Evolutionary conservation across 2,329 filamentous ascomycete genomes (phyloP).

Genomic region (Leptosphaerulina australis): DNA sequence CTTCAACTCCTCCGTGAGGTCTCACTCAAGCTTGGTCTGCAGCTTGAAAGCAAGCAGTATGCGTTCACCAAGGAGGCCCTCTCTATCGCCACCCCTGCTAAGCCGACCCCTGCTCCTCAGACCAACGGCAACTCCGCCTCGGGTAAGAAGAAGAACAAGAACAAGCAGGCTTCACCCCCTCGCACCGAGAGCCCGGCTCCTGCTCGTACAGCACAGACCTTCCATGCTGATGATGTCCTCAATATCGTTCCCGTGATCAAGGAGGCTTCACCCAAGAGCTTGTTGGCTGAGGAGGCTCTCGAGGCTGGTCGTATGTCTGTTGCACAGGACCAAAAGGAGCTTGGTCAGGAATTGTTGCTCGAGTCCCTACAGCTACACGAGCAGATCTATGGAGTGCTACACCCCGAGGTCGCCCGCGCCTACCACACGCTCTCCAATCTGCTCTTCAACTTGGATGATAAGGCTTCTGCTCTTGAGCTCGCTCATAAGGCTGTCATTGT

Average conservation of each 20-base stretch:
- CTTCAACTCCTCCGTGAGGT: constrained; percentile 89
- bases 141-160: constrained; percentile 62
- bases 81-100: constrained; percentile 24
- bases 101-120: constrained; percentile 29
- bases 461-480: constrained; percentile 91
- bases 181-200: constrained; percentile 51
- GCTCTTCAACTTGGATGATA: constrained; percentile 98
- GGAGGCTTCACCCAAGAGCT: constrained; percentile 88
- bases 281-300: constrained; percentile 91
- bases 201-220: constrained; percentile 64
- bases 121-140: constrained; percentile 48
- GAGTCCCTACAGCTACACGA: constrained; percentile 96
- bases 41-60: constrained; percentile 81
- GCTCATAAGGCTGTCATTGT: constrained; percentile 97
- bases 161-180: constrained; percentile 59
- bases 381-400: constrained; percentile 97
- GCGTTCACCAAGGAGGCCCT: constrained; percentile 60
- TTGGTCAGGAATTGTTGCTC: constrained; percentile 93
- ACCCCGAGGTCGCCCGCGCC: constrained; percentile 92
- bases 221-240: constrained; percentile 82
- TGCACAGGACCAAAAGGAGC: constrained; percentile 90
- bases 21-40: constrained; percentile 85
- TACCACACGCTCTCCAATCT: constrained; percentile 96
- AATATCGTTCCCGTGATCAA: constrained; percentile 96
- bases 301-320: constrained; percentile 97